Base-by-base conservation (phyloP, 1,139 yeast species). In the Suhomyces panamericanus region DNA sequence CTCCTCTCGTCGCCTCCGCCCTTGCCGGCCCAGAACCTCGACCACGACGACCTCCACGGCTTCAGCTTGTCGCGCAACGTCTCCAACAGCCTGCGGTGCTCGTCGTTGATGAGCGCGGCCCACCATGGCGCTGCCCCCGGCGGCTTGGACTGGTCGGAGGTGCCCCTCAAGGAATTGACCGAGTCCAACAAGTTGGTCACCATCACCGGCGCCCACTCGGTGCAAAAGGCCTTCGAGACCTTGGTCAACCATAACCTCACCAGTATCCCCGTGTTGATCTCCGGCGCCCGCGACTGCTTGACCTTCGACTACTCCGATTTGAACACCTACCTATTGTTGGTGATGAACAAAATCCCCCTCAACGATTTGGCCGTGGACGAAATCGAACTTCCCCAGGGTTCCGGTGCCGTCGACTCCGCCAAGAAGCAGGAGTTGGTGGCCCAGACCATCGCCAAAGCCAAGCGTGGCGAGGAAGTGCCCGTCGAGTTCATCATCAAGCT, bases 261-360 rank as follows among this genome's bases (percentile, higher is more conserved):
- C 2, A 84, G 95, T 28, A 71, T 93, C 44, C 98, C 98, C 0
- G 95, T 93, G 3, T 63, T 60, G 75, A 75, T 61, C 69, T 73
- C 58, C 50, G 70, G 55, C 35, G 58, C 57, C 44, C 52, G 60
- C 36, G 79, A 85, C 53, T 86, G 95, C 57, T 69, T 83, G 47
- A 86, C 96, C 1, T 93, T 93, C 65, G 98, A 93, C 65, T 93
- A 89, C 66, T 80, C 95, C 27, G 98, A 93, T 66, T 76, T 93
- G 63, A 90, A 88, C 59, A 84, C 97, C 10, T 90, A 89, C 62
- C 70, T 88, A 53, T 69, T 88, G 51, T 69, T 88, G 50, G 87
- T 88, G 20, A 74, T 87, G 73, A 87, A 89, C 55, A 84, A 82
- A 57, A 74, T 83, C 28, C 66, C 66, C 24, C 62, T 77, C 24